Base-by-base conservation (phyloP, 768 basidiomycete genomes). In the Hortiboletus campestris region DNA sequence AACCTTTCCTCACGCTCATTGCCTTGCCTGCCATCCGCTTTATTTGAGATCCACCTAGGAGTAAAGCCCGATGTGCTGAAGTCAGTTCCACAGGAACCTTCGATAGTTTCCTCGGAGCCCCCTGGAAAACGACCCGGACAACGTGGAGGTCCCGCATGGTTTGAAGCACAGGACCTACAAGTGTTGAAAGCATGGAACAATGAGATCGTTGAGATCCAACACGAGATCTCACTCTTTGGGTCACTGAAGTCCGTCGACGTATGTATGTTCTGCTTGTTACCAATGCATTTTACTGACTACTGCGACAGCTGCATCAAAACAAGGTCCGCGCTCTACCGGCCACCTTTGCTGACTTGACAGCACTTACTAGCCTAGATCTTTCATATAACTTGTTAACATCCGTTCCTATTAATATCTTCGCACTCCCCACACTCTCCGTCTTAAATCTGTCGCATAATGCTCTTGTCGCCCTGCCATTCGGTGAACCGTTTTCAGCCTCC, bases 221-320 rank as follows among this genome's bases (percentile, higher is more conserved):
- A 84, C 22, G 91, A 94, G 67, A 86, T 94, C 14, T 87, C 88
- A 0, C 76, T 92, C 43, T 94, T 94, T 66, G 91, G 91, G 3
- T 89, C 88, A 4, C 75, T 94, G 49, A 92, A 91, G 71, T 81
- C 77, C 2, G 62, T 94, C 39, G 91, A 94, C 69, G 91, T 91
- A 72, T 53, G 90, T 75, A 17, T 44, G 16, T 16, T 51, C 28
- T 25, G 2, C 44, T 45, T 45, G 39, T 34, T 36, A 25, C 51
- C 38, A 0, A 14, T 46, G 16, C 25, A 36, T 31, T 46, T 36
- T 31, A 35, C 56, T 53, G 2, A 60, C 20, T 12, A 20, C 35
- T 19, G 34, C 20, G 53, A 47, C 53, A 93, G 91, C 72, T 93
- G 39, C 90, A 90, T 68, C 84, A 84, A 64, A 94, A 94, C 73